Base-by-base conservation (phyloP, 2,329 filamentous ascomycete species). In the Penicillium sp. region DNA sequence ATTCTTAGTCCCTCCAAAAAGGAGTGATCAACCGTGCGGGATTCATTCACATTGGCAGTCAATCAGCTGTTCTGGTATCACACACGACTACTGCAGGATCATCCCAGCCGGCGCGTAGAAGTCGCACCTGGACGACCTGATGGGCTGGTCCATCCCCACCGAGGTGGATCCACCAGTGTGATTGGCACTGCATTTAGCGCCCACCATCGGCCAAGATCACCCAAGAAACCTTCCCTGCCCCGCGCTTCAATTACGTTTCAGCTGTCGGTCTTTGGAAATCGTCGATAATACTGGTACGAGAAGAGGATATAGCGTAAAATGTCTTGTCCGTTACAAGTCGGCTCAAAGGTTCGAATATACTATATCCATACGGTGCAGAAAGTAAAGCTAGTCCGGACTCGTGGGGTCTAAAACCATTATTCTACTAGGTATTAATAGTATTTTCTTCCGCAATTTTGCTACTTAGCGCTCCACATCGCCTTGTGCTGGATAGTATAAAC, bases 31-130 rank as follows among this genome's bases (percentile, higher is more conserved):
- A 40, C 36, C 36, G 36, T 40, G 36, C 36, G 36, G 36, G 36
- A 40, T 40, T 40, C 36, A 40, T 44, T 44, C 24, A 15, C 20
- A 46, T 43, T 37, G 18, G 18, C 24, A 29, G 40, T 52, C 41
- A 45, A 18, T 43, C 29, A 49, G 15, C 46, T 39, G 27, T 18
- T 33, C 5, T 33, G 42, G 23, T 47, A 54, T 58, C 58, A 60
- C 58, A 60, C 1, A 34, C 1, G 41, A 53, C 55, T 60, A 60
- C 58, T 60, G 58, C 55, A 52, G 32, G 44, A 33, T 49, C 23
- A 58, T 55, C 55, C 52, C 55, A 53, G 39, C 44, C 27, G 51
- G 57, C 58, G 58, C 58, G 46, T 60, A 54, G 12, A 54, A 18
- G 43, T 44, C 5, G 46, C 32, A 42, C 17, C 29, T 33, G 36